phyloP scores from a whole-genome alignment of 140 eudicot genomes.

The Anethum foeniculum region DNA sequence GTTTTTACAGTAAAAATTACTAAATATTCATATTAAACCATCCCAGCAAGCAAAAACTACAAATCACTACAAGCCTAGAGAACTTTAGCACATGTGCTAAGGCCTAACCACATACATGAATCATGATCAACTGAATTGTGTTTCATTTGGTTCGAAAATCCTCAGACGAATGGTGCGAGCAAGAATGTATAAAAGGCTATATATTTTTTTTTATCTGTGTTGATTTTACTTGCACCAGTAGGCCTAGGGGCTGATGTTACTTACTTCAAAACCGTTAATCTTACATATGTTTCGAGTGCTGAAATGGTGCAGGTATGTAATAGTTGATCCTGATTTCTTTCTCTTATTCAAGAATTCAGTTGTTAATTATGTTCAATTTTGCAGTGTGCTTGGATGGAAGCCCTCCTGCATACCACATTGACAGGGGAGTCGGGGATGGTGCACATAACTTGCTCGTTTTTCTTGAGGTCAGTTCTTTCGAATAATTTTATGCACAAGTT shows the following conservation, averaged over 20 bases:
- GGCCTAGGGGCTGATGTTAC: not conserved
- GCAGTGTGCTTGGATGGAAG: slow-evolving; percentile 34
- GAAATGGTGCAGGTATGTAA: slow-evolving; percentile 53
- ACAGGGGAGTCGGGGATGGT: slow-evolving; percentile 21
- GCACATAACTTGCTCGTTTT: slow-evolving; percentile 18
- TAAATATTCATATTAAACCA: not conserved
- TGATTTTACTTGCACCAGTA: not conserved
- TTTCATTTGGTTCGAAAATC: no score
- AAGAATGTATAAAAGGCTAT: not conserved
- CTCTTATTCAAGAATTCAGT: not conserved
- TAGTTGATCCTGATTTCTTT: not conserved
- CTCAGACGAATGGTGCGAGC: no score
- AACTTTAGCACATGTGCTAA: not conserved
- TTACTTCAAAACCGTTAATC: not conserved
- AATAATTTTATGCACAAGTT: no score
- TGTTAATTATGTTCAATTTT: not conserved
- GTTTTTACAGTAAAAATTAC: not conserved
- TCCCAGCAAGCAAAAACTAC: not conserved
- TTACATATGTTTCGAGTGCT: slow-evolving; percentile 21
- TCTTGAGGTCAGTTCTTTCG: slow-evolving; percentile 10
- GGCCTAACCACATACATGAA: not conserved
- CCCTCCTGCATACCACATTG: slow-evolving; percentile 24
- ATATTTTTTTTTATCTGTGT: not conserved
- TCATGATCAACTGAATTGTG: not conserved
- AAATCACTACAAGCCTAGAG: not conserved